Percentiles rank a stretch among this genome's conserved stretches.
Conservation (phyloP, 1,139 yeast genomes). For the Lodderomyces margitis region DNA sequence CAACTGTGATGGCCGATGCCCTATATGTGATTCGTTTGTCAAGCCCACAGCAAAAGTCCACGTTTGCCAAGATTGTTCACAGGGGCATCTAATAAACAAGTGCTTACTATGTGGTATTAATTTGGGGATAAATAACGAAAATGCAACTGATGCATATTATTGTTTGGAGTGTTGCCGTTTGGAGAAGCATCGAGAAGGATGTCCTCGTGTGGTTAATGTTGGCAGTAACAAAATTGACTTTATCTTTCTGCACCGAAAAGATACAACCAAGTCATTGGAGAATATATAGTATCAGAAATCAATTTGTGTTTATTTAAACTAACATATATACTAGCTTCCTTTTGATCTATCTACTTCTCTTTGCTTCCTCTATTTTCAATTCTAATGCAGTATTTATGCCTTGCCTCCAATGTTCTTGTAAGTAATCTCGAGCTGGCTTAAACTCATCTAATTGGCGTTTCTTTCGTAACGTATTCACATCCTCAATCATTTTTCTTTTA, state of each 20-base stretch:
- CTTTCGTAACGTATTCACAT: slow-evolving; percentile 27
- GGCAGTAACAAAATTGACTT: slow-evolving; percentile 74
- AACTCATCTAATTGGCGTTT: slow-evolving; percentile 34
- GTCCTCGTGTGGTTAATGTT: slow-evolving; percentile 79
- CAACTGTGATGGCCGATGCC: slow-evolving; percentile 91
- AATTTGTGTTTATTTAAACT: neutral
- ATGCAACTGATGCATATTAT: slow-evolving; percentile 67
- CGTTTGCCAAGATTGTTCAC: slow-evolving; percentile 83
- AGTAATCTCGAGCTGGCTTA: slow-evolving; percentile 35
- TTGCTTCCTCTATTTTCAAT: slow-evolving; percentile 28
- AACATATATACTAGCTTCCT: neutral
- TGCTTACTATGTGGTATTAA: slow-evolving; percentile 74
- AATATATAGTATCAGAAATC: neutral
- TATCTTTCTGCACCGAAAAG: slow-evolving; percentile 51
- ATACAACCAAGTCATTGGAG: slow-evolving; percentile 6
- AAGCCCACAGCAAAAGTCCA: slow-evolving; percentile 71
- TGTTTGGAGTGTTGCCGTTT: slow-evolving; percentile 81
- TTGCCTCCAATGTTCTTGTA: slow-evolving; percentile 38
- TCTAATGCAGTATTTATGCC: slow-evolving; percentile 39
- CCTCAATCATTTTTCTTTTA: slow-evolving; percentile 33
- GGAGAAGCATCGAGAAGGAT: slow-evolving; percentile 88
- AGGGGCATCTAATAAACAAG: slow-evolving; percentile 59
- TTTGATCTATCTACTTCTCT: slow-evolving; percentile 10
- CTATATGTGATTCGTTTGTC: slow-evolving; percentile 84
- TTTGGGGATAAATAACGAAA: slow-evolving; percentile 41